A percentile compares a stretch with the other conserved stretches of the same genome.
Conservation (phyloP, 495 filamentous ascomycete species). For the Hypoxylon trugodes region DNA sequence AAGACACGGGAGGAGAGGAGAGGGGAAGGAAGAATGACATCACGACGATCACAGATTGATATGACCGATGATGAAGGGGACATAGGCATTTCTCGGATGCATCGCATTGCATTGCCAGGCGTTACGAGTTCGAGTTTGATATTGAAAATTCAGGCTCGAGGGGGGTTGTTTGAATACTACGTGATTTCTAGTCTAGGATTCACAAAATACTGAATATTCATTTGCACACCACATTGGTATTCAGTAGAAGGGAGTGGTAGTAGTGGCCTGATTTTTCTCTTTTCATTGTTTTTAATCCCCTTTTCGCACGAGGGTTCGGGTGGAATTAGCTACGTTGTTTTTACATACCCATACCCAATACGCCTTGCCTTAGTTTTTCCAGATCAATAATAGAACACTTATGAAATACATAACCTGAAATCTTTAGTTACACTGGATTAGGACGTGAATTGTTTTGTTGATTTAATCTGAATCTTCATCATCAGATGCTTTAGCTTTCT, state of each 20-base stretch:
- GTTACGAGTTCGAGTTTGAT: conserved; percentile 5
- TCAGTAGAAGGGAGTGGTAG: neutral
- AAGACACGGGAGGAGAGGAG: neutral
- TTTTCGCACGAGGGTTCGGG: neutral
- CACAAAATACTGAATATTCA: too few species aligned
- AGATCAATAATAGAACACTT: conserved; percentile 3
- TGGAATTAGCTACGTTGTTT: conserved; percentile 4
- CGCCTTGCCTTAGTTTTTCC: conserved; percentile 16
- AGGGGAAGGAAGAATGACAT: neutral
- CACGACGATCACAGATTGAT: neutral
- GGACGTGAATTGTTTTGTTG: neutral
- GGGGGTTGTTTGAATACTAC: too few species aligned
- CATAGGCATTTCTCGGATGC: neutral
- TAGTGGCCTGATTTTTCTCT: neutral
- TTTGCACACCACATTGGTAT: neutral
- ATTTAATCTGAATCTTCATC: conserved; percentile 52
- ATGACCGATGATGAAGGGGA: neutral
- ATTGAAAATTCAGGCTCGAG: neutral
- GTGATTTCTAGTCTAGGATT: too few species aligned
- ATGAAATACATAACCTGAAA: too few species aligned
- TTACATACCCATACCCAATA: conserved; percentile 18
- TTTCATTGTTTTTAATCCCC: neutral
- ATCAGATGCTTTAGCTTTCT: conserved; percentile 43
- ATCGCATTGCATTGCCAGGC: conserved; percentile 8
- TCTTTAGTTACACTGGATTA: neutral